Evolutionary conservation across 179 eudicot species (phyloP), one percentile per base, ranked within the genome.

Genomic region (Gypsophila paniculata): DNA sequence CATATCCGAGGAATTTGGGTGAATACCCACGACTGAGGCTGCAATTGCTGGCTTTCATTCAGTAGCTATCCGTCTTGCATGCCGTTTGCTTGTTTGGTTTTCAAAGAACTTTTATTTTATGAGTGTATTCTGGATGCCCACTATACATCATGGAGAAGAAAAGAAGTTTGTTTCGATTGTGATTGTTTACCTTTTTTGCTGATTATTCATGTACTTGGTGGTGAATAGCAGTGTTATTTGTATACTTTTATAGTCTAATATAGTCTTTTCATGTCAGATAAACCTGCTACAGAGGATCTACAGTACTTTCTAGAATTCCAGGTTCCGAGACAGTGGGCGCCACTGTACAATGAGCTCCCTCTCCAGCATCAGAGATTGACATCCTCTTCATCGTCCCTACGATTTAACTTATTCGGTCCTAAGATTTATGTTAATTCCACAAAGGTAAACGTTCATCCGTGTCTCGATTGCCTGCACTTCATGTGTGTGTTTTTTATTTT

Each of bases 291-390:
- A 25, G 96, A 91, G 26, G 93, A 93, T 84, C 74, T 93, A 80
- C 97, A 88, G 59, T 88, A 78, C 76, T 93, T 93, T 78, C 81
- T 93, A 86, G 98, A 93, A 74, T 93, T 93, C 68, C 98, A 93
- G 86, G 98, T 93, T 68, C 98, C 98, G 5, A 78, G 88, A 75
- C 97, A 89, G 70, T 93, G 98, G 98, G 93, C 98, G 69, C 98
- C 98, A 48, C 55, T 91, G 85, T 93, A 89, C 80, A 89, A 90
- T 59, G 98, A 93, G 83, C 87, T 93, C 61, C 97, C 98, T 76
- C 93, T 93, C 67, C 88, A 90, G 72, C 98, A 91, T 80, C 97
- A 85, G 79, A 84, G 90, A 80, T 79, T 80, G 68, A 81, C 79
- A 53, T 58, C 86, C 2, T 84, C 90, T 34, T 82, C 85, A 55